Base-by-base conservation (phyloP, 2,329 filamentous ascomycete species). In the Exophiala phaeomuriformis region DNA sequence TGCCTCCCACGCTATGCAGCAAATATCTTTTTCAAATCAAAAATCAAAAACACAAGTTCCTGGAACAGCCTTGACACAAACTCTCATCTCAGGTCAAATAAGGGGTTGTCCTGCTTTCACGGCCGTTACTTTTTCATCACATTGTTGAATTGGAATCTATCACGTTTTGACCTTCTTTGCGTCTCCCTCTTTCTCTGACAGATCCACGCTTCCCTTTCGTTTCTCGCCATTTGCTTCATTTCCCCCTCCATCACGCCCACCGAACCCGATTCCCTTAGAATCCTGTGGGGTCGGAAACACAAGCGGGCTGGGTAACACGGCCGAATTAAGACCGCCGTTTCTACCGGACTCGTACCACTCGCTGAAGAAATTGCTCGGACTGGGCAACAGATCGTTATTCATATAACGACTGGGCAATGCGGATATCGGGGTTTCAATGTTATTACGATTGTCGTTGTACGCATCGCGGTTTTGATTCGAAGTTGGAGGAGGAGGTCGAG, bases 361-460 rank as follows among this genome's bases (percentile, higher is more conserved):
- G 0, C 86, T 84, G 65, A 95, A 97, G 72, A 97, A 96, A 61
- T 83, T 89, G 59, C 86, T 94, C 0, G 93, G 93, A 52, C 88
- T 95, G 0, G 93, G 90, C 10, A 97, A 76, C 50, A 96, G 83
- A 35, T 90, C 88, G 60, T 87, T 88, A 53, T 84, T 86, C 63
- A 97, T 84, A 69, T 97, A 96, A 39, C 91, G 83, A 47, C 88
- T 95, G 0, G 93, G 93, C 7, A 98, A 76, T 2, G 91, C 90
- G 1, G 90, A 96, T n/a, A 94, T 90, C 0, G 93, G 93, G 0
- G 93, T 93, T 66, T 93, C 73, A 43, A 73, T 72, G 49, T 71
- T 65, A 51, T 58, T 63, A 54, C 63, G 55, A 56, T 53, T 68
- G 60, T 62, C 58, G 4, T 65, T 61, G 33, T 75, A 72, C n/a